Evolutionary conservation across 805 yeast genomes (phyloP), one percentile per base, ranked within the genome.

Genomic region (Metschnikowia lochheadii): DNA sequence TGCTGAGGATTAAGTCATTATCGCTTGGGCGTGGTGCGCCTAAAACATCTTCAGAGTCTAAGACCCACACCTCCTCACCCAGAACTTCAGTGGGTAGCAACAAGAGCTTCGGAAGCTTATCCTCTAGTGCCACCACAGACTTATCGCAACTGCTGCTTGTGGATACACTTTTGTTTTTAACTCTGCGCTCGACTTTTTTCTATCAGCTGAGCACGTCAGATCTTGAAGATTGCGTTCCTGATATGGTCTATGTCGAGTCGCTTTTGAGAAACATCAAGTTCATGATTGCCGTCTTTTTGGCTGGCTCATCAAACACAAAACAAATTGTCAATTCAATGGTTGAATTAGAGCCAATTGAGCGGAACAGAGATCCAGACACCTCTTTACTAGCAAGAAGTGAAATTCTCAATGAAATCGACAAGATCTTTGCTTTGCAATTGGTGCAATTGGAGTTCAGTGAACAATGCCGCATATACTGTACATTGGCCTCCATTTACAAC

Each of bases 161-260:
- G 1, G 75, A 71, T 41, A 52, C 70, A n/a, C 52, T 73, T 35
- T 63, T 64, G 40, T 59, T 65, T 18, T 56, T 73, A 13, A 58
- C 65, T 11, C 48, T 56, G 33, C 69, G 64, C 44, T 64, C 63
- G 2, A 56, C 67, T 15, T 60, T 57, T 32, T 67, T 49, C 49
- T 73, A 70, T 52, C 69, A 69, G 35, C 41, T 61, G 37, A 83
- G 92, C 36, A 71, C 80, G 5, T 63, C 72, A 37, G 83, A 79
- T 49, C 74, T 77, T 7, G 89, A 83, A 49, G 96, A 92, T 56
- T 80, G 80, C 56, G 91, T 85, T 0, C 97, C 98, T 0, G 92
- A 84, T 52, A 66, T 85, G 1, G 90, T 90, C 0, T 87, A 82
- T 55, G 81, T 86, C 40, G 96, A 89, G 56, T 75, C 85, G 1